Percentiles rank a stretch among this genome's conserved stretches.
Conservation (phyloP, 148 eudicot species). For the Vaccinium macrocarpon region DNA sequence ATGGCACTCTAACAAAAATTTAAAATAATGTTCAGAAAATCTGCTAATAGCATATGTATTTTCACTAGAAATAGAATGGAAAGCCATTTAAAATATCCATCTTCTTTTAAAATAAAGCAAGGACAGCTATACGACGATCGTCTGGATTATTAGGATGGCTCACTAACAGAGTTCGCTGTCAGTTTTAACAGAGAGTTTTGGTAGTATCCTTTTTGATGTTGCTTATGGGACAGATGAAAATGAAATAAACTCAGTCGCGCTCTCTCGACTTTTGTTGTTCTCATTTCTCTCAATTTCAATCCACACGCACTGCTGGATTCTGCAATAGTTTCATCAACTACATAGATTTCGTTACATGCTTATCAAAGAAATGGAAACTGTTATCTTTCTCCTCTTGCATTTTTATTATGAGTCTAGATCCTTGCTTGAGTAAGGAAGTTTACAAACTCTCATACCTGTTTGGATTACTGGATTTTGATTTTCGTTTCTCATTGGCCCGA, state of each 20-base stretch:
- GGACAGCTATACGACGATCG: not conserved
- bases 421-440: not conserved
- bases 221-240: no score
- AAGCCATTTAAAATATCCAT: not conserved
- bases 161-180: no score
- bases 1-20: not conserved
- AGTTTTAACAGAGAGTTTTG: no score
- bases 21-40: not conserved
- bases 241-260: no score
- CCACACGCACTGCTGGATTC: no score
- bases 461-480: slow-evolving; percentile 2
- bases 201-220: no score
- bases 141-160: no score
- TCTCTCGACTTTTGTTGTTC: no score
- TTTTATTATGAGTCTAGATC: not conserved
- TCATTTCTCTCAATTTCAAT: no score
- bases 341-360: not conserved
- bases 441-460: not conserved
- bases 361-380: not conserved
- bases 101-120: no score
- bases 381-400: not conserved
- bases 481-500: not conserved
- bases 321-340: no score
- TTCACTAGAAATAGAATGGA: not conserved
- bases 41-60: not conserved